Evolutionary conservation across 164 flowering plant genomes (phyloP), one percentile per base, ranked within the genome.

Genomic region (Cinnamomum micranthum): DNA sequence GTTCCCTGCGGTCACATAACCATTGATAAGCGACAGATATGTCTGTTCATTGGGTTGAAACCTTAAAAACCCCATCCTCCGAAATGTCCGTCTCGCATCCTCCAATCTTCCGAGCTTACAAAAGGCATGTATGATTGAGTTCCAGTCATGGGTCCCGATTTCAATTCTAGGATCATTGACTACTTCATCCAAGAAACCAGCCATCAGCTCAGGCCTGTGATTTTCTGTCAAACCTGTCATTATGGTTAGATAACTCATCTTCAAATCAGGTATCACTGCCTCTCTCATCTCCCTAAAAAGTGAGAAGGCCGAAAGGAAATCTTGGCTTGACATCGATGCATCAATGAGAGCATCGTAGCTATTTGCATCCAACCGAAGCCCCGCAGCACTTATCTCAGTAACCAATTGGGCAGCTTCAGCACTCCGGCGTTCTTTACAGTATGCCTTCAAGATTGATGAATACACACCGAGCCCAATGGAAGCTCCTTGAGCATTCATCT

Each of bases 121-220:
- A 64, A 93, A 95, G 27, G 99, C 91, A 78, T 93, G 99, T 73
- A 95, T 92, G 51, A 92, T 90, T 5, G 99, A 95, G 72, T 95
- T 95, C 99, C 98, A 95, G 66, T 95, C 98, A 81, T 95, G 99
- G 50, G 97, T 91, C 19, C 95, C 94, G 33, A 95, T 88, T 84
- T 88, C 87, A 69, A 93, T 71, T 50, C 92, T 84, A 35, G 97
- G 98, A 73, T 95, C 99, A 68, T 84, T 88, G 73, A 90, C 95
- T 74, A 95, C 86, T 76, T 95, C 99, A 78, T 95, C 99, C 55
- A 95, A 81, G 71, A 93, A 95, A 12, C 95, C 91, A 11, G 99
- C 98, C 98, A 95, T 95, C 55, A 95, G 80, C 79, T 93, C 99
- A 28, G 99, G 98, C 41, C 99, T 82, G 64, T 90, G 91, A 71